Base-by-base conservation (phyloP, 208 protist species). In the Trypanosoma cruzi region DNA sequence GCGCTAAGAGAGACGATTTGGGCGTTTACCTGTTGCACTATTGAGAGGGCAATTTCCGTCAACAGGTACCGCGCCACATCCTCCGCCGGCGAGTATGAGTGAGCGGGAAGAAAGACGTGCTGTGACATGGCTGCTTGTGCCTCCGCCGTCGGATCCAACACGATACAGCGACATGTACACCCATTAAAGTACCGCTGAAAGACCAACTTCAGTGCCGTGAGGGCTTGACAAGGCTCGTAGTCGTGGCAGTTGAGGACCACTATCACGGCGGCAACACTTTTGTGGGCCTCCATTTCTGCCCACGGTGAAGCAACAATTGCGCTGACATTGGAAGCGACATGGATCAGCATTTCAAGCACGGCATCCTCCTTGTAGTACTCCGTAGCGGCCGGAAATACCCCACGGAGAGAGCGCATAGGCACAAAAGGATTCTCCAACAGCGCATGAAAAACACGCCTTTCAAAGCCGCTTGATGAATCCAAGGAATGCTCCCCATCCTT, bases 201-300 rank as follows among this genome's bases (percentile, higher is more conserved):
- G 13, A 95, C 78, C 20, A 63, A 65, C n/a, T 75, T 79, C 20
- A 93, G 80, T 7, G 82, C 62, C 5, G 72, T n/a, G 13, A 90
- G 50, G 4, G 84, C 86, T 58, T 42, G 28, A 67, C 64, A 3
- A 69, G 64, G 52, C 61, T 75, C 37, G 77, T 73, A 28, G 48
- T 78, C 28, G 68, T 73, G 50, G 42, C 68, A 57, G 71, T 86
- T 88, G 0, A 93, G 61, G 0, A 96, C 83, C 0, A 93, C 85
- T 2, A 96, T 49, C 4, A 94, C 88, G 4, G 80, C 85, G 3
- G 76, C 55, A 1, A 80, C 73, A 28, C 67, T 65, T 50, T 76
- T 80, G 46, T 90, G 84, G 4, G 68, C 65, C 48, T 96, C 88
- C 74, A 96, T 81, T 52, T 90, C 83, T 31, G 90, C 88, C 85